Percentiles rank a stretch among this genome's conserved stretches.
These are phyloP conservation scores for Trichocomaceae sp. DNA, from an alignment of 2,329 filamentous ascomycete genomes.

Conservation along the genomic window DNA sequence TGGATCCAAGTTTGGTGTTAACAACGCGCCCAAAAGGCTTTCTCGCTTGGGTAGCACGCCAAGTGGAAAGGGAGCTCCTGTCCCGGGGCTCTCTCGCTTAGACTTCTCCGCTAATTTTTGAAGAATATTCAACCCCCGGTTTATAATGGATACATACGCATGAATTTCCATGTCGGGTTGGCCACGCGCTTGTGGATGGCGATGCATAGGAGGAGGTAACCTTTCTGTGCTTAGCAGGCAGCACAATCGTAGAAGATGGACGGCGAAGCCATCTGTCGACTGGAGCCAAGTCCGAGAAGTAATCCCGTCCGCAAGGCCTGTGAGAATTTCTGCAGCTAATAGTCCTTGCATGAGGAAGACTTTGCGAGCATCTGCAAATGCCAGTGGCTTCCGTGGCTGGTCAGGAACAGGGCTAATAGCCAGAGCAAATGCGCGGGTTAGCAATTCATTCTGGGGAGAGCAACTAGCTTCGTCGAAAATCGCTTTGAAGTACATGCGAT, in stretches of 20 bases:
- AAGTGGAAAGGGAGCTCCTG: constrained; percentile 48
- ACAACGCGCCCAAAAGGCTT: constrained; percentile 59
- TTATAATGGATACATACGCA: constrained; percentile 51
- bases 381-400: constrained; percentile 53
- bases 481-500: constrained; percentile 72
- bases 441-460: constrained; percentile 64
- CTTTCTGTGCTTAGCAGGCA: constrained; percentile 63
- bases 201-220: constrained; percentile 37
- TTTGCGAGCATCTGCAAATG: constrained; percentile 74
- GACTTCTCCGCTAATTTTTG: constrained; percentile 62
- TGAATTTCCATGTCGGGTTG: constrained; percentile 38
- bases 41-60: constrained; percentile 61
- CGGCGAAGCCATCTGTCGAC: constrained; percentile 75
- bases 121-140: constrained; percentile 62
- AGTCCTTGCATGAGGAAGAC: constrained; percentile 88
- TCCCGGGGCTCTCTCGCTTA: constrained; percentile 48
- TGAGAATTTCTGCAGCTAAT: constrained; percentile 80
- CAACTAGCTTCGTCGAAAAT: constrained; percentile 71
- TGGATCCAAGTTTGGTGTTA: constrained; percentile 59
- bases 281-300: constrained; percentile 75
- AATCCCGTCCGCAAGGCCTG: constrained; percentile 65
- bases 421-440: constrained; percentile 81
- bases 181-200: constrained; percentile 28
- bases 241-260: constrained; percentile 69
- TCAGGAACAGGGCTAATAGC: constrained; percentile 81